A percentile compares a stretch with the other conserved stretches of the same genome.
phyloP scores from a whole-genome alignment of 345 rosid species.

The Noccaea caerulescens region DNA sequence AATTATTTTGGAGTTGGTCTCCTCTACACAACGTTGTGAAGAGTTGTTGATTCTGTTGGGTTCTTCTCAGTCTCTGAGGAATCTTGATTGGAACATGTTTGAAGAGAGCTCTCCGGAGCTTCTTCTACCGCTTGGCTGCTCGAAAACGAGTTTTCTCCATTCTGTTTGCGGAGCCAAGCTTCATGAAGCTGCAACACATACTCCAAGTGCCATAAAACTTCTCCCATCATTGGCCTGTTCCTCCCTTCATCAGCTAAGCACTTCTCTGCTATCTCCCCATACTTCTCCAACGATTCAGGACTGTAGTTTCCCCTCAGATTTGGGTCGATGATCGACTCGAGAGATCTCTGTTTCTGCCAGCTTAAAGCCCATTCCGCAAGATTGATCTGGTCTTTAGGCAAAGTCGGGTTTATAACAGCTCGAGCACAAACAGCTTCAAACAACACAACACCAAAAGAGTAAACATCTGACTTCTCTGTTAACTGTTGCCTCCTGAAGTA shows the following conservation, averaged over 20 bases:
- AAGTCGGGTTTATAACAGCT: conserved; percentile 83
- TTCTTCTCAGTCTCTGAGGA: conserved; percentile 31
- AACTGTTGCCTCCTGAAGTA: conserved; percentile 82
- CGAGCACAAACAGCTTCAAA: conserved; percentile 87
- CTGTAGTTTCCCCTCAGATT: conserved; percentile 56
- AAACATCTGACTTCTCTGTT: conserved; percentile 91
- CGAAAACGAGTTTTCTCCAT: conserved; percentile 47
- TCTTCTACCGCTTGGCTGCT: conserved; percentile 50
- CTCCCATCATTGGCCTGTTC: conserved; percentile 91
- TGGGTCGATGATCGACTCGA: conserved; percentile 69
- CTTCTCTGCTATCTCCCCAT: conserved; percentile 89
- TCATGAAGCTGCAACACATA: conserved; percentile 85
- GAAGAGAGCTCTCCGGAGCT: conserved; percentile 33
- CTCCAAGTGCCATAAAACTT: conserved; percentile 86
- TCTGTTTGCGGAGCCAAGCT: conserved; percentile 60
- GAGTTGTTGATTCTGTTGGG: conserved; percentile 34
- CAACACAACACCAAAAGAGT: conserved; percentile 85
- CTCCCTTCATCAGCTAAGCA: conserved; percentile 84
- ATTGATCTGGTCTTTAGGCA: conserved; percentile 92
- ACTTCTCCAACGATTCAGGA: conserved; percentile 74
- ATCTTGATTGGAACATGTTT: conserved; percentile 35
- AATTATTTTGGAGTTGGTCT: conserved; percentile 27
- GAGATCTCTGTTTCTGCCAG: conserved; percentile 74
- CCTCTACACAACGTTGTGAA: conserved; percentile 29
- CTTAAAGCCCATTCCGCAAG: conserved; percentile 92